These are phyloP conservation scores for Earliella scabrosa DNA, from an alignment of 1,284 basidiomycete genomes.

Conservation along the genomic window DNA sequence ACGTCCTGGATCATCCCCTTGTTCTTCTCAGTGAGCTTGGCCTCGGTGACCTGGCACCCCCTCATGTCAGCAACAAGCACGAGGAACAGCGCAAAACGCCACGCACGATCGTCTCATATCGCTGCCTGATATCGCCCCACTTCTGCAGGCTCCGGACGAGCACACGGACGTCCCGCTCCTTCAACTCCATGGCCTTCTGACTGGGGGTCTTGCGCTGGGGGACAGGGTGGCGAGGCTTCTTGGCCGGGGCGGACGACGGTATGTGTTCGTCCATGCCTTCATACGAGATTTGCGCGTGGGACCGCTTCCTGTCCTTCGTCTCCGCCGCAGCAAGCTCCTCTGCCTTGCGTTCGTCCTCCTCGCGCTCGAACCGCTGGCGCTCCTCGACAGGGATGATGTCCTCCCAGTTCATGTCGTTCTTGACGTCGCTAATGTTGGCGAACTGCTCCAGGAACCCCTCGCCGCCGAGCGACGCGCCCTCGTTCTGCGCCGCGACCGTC, in stretches of 20 bases:
- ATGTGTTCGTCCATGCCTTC: constrained; percentile 90
- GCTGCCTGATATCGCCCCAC: constrained; percentile 96
- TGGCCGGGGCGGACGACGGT: constrained; percentile 57
- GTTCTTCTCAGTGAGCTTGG: constrained; percentile 96
- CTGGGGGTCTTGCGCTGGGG: constrained; percentile 83
- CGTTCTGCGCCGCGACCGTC: constrained; percentile 81
- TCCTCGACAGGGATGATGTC: constrained; percentile 98
- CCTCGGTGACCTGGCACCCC: constrained; percentile 75
- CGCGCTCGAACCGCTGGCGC: constrained; percentile 84
- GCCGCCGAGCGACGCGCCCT: constrained; percentile 90
- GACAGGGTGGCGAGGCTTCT: constrained; percentile 73
- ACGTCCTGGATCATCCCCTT: constrained; percentile 90
- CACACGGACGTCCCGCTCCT: constrained; percentile 96
- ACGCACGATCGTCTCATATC: constrained; percentile 92
- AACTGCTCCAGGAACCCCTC: constrained; percentile 97
- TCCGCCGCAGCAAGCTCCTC: constrained; percentile 72
- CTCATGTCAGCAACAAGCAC: constrained; percentile 10
- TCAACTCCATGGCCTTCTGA: constrained; percentile 95
- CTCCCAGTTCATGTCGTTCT: constrained; percentile 98
- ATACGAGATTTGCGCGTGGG: constrained; percentile 87
- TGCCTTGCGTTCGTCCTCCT: constrained; percentile 76
- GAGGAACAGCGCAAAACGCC: constrained; percentile 1
- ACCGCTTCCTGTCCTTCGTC: constrained; percentile 78
- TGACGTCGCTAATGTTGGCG: constrained; percentile 96
- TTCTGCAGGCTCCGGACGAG: constrained; percentile 95